Evolutionary conservation across 805 yeast genomes (phyloP).

Genomic region (Candida multigemmis): DNA sequence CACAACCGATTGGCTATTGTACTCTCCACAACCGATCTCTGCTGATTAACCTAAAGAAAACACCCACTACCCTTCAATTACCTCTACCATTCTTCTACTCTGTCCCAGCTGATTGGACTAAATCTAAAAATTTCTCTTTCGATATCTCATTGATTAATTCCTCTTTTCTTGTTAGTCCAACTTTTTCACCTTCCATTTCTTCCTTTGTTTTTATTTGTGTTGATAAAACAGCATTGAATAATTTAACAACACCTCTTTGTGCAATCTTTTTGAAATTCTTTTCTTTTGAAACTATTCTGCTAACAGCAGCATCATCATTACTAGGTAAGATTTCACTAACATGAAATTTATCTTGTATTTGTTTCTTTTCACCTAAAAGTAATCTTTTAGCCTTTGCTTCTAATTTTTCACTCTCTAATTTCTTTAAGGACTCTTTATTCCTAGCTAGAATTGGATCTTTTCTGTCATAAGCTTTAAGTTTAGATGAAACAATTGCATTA

Average conservation of each 20-base stretch:
- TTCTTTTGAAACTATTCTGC: conserved; percentile 57
- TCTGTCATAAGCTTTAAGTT: conserved; percentile 81
- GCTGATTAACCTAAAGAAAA: no score
- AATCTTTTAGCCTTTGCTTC: conserved; percentile 77
- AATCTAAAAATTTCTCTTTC: conserved; percentile 81
- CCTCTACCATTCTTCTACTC: no score
- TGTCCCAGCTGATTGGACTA: conserved; percentile 69
- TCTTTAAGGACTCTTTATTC: conserved; percentile 58
- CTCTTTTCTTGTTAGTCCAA: conserved; percentile 43
- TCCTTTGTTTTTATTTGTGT: conserved; percentile 59
- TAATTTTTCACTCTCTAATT: conserved; percentile 70
- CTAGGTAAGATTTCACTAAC: conserved; percentile 58
- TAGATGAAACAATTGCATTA: conserved; percentile 74
- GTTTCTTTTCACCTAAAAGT: conserved; percentile 62
- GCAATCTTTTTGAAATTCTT: conserved; percentile 68
- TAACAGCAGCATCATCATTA: conserved; percentile 46
- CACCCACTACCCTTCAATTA: no score
- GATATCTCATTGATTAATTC: conserved; percentile 69
- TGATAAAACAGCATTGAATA: conserved; percentile 74
- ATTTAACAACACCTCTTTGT: conserved; percentile 77
- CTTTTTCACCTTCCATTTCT: conserved; percentile 38
- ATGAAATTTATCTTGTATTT: conserved; percentile 56
- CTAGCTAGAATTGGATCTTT: conserved; percentile 87
- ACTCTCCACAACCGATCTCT: no score
- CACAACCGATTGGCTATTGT: no score